A percentile compares a stretch with the other conserved stretches of the same genome.
These are phyloP conservation scores for Amphicarpaea edgeworthii DNA, from an alignment of 306 rosid species.

Conservation along the genomic window DNA sequence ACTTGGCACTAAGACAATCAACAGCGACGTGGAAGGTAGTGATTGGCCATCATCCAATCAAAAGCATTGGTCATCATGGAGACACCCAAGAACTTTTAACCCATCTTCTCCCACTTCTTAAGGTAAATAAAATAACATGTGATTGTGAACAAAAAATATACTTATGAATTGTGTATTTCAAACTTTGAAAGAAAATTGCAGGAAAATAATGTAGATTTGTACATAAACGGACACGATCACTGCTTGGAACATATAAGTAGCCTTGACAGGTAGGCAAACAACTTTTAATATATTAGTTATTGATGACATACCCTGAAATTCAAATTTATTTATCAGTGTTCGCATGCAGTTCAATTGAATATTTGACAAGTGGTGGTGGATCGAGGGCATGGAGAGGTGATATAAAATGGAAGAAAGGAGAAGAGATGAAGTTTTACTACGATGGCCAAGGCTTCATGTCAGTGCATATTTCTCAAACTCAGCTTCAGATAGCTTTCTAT, in stretches of 20 bases:
- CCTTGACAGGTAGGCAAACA: constrained; percentile 18
- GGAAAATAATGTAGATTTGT: not conserved
- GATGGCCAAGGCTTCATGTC: constrained; percentile 8
- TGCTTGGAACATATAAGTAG: not conserved
- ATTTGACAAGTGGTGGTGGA: not conserved
- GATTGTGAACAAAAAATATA: not conserved
- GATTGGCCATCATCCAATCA: too few relatives aligned
- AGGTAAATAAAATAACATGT: not conserved
- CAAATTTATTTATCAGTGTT: too few relatives aligned
- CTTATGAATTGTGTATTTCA: not conserved
- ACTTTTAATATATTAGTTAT: too few relatives aligned
- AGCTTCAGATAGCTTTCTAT: not conserved
- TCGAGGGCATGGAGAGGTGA: constrained; percentile 5
- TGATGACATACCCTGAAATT: too few relatives aligned
- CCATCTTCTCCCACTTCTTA: not conserved
- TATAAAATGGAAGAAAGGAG: not conserved
- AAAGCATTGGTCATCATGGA: not conserved
- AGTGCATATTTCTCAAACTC: not conserved
- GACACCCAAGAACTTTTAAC: not conserved
- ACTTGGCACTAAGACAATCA: not conserved
- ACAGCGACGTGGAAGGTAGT: not conserved
- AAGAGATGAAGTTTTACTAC: not conserved
- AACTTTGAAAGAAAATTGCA: too few relatives aligned
- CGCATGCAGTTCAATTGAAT: too few relatives aligned
- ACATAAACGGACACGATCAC: not conserved